Percentiles rank a stretch among this genome's conserved stretches.
These are phyloP conservation scores for Mycosphaerelloides madeirae DNA, from an alignment of 2,329 filamentous ascomycete genomes.

Conservation along the genomic window DNA sequence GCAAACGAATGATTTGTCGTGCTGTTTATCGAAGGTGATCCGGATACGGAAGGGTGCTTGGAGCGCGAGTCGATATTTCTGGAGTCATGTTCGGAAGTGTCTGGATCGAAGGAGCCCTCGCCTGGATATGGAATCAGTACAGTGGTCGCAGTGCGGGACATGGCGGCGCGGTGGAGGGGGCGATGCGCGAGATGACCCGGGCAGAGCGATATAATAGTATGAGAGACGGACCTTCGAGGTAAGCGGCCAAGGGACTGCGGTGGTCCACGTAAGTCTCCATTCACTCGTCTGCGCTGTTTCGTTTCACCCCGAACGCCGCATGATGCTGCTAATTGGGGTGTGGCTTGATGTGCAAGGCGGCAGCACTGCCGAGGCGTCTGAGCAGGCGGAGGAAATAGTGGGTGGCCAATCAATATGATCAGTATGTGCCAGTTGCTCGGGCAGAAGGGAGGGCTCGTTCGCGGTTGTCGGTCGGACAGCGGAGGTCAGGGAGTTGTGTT, in stretches of 20 bases:
- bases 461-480: too few relatives aligned
- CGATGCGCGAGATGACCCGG: neutral
- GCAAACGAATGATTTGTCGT: conserved; percentile 33
- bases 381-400: too few relatives aligned
- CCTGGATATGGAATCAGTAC: conserved; percentile 19
- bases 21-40: neutral
- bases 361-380: too few relatives aligned
- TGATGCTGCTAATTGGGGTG: too few relatives aligned
- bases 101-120: conserved; percentile 28
- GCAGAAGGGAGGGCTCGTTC: too few relatives aligned
- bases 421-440: too few relatives aligned
- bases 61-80: conserved; percentile 3
- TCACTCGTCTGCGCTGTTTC: conserved; percentile 24
- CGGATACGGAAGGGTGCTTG: conserved; percentile 4
- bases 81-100: conserved; percentile 11
- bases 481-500: too few relatives aligned
- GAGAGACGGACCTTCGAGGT: conserved; percentile 83
- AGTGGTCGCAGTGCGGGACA: neutral
- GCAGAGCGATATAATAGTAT: conserved; percentile 10
- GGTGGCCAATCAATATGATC: too few relatives aligned
- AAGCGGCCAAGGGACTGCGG: conserved; percentile 81
- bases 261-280: conserved; percentile 89
- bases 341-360: too few relatives aligned
- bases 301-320: too few relatives aligned
- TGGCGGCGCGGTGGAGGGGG: neutral